phyloP scores from a whole-genome alignment of 208 protist genomes.

The Trypanosoma grayi region DNA sequence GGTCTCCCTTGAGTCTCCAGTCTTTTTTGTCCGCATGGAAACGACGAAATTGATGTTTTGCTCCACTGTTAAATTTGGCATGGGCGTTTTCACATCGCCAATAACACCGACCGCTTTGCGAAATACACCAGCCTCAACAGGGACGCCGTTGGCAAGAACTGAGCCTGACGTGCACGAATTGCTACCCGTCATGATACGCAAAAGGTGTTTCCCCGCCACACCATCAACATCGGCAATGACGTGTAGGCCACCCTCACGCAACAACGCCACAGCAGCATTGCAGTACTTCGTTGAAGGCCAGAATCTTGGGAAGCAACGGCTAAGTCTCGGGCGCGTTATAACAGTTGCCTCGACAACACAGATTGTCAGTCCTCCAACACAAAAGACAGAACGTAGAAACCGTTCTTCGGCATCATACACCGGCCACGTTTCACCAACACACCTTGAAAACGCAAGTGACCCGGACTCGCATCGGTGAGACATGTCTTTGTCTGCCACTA shows the following conservation, averaged over 20 bases:
- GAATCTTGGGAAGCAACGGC: constrained; percentile 23
- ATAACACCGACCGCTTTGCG: constrained; percentile 30
- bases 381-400: constrained; percentile 29
- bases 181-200: constrained; percentile 35
- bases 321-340: constrained; percentile 23
- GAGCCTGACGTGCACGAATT: constrained; percentile 24
- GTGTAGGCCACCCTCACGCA: constrained; percentile 37
- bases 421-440: background rate
- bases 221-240: constrained; percentile 42
- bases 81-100: constrained; percentile 14
- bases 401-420: background rate
- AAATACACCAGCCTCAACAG: constrained; percentile 25
- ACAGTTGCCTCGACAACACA: constrained; percentile 37
- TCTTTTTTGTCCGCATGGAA: constrained; percentile 40
- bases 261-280: constrained; percentile 37
- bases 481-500: background rate
- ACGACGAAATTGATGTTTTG: constrained; percentile 56
- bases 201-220: constrained; percentile 23
- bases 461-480: background rate
- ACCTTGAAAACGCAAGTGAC: background rate
- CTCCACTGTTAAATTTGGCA: constrained; percentile 47
- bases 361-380: constrained; percentile 32
- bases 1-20: constrained; percentile 27
- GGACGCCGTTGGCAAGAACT: constrained; percentile 29
- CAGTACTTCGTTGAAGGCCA: constrained; percentile 32